Base-by-base conservation (phyloP, 2,329 filamentous ascomycete genomes). In the Ceratocystis harringtonii region DNA sequence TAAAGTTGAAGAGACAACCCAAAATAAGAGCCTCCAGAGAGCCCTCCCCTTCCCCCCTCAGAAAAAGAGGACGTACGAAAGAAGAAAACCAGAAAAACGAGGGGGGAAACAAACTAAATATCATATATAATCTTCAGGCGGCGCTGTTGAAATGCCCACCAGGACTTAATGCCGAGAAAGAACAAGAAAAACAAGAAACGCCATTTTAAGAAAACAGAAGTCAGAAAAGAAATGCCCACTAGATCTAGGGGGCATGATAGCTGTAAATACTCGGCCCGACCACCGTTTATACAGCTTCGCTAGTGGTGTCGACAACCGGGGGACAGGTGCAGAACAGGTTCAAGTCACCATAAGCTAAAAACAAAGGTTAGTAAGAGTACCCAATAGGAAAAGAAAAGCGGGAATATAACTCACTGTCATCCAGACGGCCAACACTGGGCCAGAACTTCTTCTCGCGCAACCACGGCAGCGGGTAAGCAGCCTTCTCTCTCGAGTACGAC, bases 361-460 rank as follows among this genome's bases (percentile, higher is more conserved):
- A 30, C 5, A 30, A 15, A 41, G 10, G 36, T 41, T 41, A 41
- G 36, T 41, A 4, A 41, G 36, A 41, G 36, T 15, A 15, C 10
- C 3, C 12, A 15, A 4, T 36, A 22, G 12, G 36, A 19, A 19
- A 58, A 2, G 28, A 15, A 19, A 22, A 5, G 32, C 57, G 41
- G 12, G 22, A 12, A 19, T 22, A 25, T 3, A 60, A 80, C 87
- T 80, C 76, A 92, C 89, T 82, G 79, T 96, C 92, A 74, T 97
- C 89, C 22, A 96, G 80, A 74, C 92, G 82, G 5, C 88, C 90
- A 15, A 96, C 90, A 44, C 80, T 86, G 0, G 92, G 92, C 92
- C 92, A 97, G 78, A 96, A 96, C 80, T 97, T 97, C 87, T 95
- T 96, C 83, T 96, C 89, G 74, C 84, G 83, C 68, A 97, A 77